Evolutionary conservation across 495 filamentous ascomycete species (phyloP), one percentile per base, ranked within the genome.

Genomic region (Thermothielavioides terrestris): DNA sequence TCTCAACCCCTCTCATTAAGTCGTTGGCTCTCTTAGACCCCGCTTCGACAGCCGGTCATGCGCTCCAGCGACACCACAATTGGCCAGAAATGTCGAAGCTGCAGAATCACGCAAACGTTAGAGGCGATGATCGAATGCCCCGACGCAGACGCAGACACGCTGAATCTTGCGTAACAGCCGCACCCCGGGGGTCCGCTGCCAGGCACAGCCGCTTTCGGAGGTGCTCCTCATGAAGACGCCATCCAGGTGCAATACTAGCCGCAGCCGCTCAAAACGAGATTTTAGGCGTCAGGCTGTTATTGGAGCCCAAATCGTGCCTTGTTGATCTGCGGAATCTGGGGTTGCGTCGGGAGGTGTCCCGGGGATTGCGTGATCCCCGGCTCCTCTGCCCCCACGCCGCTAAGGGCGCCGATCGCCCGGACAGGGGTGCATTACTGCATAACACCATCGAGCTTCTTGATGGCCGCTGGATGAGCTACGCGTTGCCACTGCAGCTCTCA

Each of bases 301-400:
- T 2, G 10, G 6, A 1, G 11, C 18, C n/a, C 5, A 12, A 43
- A 50, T 10, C n/a, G n/a, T n/a, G n/a, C 1, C 26, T 20, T 20
- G 21, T 10, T 2, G 12, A 40, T 40, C 38, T 15, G 38, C 15
- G 21, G 7, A 2, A 40, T 26, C 35, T 26, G 11, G n/a, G 14
- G 34, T 20, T 30, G 34, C 1, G 10, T 34, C 31, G 22, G 44
- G 8, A 14, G n/a, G n/a, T n/a, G 11, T 17, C 1, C 21, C 4
- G 20, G 46, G 23, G 31, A 51, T 51, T 51, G 38, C 38, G 40
- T 32, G 38, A 42, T 50, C 37, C 28, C 22, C 34, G 41, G n/a
- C 40, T 34, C 47, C 27, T 47, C 32, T 50, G n/a, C 52, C 50
- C 55, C 55, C 55, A 54, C 55, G 50, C 50, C 55, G n/a, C n/a